These are phyloP conservation scores for Geoglossum glabrum DNA, from an alignment of 495 filamentous ascomycete species.

Conservation along the genomic window DNA sequence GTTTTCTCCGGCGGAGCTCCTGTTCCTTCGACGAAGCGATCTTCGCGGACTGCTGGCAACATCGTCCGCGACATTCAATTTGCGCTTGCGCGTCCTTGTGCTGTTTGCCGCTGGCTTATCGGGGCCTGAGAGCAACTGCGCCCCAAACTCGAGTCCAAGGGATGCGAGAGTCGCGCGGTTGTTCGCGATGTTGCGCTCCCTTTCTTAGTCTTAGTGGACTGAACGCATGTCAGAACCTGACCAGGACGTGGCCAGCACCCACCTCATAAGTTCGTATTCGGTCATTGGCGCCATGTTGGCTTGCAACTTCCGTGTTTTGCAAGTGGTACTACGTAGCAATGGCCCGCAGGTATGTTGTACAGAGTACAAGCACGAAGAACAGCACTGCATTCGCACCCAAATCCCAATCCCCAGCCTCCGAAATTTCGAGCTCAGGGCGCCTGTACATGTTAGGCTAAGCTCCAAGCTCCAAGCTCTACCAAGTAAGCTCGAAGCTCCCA, in stretches of 20 bases:
- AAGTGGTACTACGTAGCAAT: no score
- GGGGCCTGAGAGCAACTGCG: background rate
- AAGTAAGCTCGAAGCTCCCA: no score
- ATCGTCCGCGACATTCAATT: background rate
- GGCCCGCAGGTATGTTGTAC: no score
- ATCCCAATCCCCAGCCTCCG: no score
- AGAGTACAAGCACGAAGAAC: no score
- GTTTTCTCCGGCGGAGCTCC: background rate
- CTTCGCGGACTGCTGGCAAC: background rate
- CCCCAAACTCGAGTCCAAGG: background rate
- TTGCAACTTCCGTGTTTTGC: background rate
- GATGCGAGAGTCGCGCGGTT: slow-evolving; percentile 1
- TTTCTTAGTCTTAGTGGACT: background rate
- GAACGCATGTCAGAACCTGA: no score
- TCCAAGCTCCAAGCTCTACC: background rate
- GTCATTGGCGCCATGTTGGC: background rate
- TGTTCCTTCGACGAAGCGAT: background rate
- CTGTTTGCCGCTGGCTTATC: background rate
- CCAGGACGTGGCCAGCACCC: no score
- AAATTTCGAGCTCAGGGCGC: background rate
- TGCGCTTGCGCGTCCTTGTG: background rate
- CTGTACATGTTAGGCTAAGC: no score
- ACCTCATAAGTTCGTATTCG: background rate
- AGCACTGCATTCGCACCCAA: no score
- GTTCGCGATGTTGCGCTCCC: slow-evolving; percentile 1